These are phyloP conservation scores for Stromatinia cepivora DNA, from an alignment of 2,329 filamentous ascomycete genomes.

Conservation along the genomic window DNA sequence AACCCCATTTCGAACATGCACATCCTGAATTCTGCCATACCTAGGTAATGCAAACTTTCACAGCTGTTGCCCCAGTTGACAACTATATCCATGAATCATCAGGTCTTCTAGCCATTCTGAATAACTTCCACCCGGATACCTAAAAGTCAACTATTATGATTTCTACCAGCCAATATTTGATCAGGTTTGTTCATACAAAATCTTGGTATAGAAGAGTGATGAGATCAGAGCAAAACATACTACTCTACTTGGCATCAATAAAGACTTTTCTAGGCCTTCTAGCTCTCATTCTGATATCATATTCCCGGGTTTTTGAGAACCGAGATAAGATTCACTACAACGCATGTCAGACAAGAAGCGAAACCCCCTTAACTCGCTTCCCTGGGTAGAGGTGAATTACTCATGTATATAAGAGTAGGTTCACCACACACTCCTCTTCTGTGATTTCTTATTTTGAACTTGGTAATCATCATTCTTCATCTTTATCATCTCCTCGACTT, in stretches of 20 bases:
- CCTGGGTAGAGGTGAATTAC: background rate
- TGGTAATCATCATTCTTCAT: background rate
- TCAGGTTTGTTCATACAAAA: background rate
- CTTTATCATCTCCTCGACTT: background rate
- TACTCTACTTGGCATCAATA: background rate
- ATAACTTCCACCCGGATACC: background rate
- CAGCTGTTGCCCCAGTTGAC: too few species aligned
- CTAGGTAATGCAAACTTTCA: background rate
- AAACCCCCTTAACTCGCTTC: background rate
- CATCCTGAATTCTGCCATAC: background rate
- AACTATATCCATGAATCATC: background rate
- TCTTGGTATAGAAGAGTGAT: background rate
- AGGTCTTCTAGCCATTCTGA: background rate
- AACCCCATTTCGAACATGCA: background rate
- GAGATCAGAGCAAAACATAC: background rate
- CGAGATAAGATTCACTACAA: background rate
- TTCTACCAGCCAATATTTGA: background rate
- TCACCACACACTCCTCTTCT: accelerated
- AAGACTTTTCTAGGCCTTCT: background rate
- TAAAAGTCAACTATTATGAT: background rate
- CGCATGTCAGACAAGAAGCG: background rate
- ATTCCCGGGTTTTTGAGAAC: background rate
- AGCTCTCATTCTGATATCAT: background rate
- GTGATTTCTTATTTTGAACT: background rate
- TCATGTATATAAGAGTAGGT: background rate